Evolutionary conservation across 768 basidiomycete species (phyloP).

Genomic region (Agrocybe chaxingu): DNA sequence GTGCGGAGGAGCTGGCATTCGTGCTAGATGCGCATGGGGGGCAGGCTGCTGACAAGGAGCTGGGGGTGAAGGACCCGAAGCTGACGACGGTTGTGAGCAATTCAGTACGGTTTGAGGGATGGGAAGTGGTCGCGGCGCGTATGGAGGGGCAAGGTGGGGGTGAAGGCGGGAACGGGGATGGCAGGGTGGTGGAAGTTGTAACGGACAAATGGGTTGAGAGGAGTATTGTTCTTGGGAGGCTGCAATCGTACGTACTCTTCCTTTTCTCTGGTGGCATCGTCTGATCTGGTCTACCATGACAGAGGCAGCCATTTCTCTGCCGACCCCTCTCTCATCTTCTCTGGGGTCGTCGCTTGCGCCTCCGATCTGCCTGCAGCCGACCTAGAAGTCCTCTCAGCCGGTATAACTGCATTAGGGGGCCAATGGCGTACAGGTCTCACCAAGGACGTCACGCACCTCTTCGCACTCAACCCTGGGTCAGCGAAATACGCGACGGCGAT

Average conservation of each 20-base stretch:
- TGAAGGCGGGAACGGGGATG: slow-evolving; percentile 29
- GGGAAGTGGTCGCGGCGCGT: slow-evolving; percentile 35
- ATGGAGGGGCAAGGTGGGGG: slow-evolving; percentile 17
- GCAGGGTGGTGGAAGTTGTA: not conserved
- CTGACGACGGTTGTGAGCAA: slow-evolving; percentile 58
- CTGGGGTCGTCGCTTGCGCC: slow-evolving; percentile 73
- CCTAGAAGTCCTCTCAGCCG: slow-evolving; percentile 68
- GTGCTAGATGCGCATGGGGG: slow-evolving; percentile 56
- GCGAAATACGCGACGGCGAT: slow-evolving; percentile 52
- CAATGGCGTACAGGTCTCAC: slow-evolving; percentile 78
- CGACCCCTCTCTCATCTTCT: slow-evolving; percentile 77
- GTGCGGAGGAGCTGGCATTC: slow-evolving; percentile 40
- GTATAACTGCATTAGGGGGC: slow-evolving; percentile 75
- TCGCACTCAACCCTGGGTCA: slow-evolving; percentile 52
- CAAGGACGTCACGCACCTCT: slow-evolving; percentile 84
- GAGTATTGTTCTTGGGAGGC: slow-evolving; percentile 51
- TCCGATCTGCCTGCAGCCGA: slow-evolving; percentile 59
- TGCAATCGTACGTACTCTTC: slow-evolving; percentile 46
- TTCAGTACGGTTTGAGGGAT: slow-evolving; percentile 53
- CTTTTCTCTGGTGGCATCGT: not conserved
- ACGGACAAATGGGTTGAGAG: slow-evolving; percentile 68
- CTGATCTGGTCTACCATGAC: not conserved
- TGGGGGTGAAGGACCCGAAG: slow-evolving; percentile 27
- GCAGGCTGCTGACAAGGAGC: slow-evolving; percentile 16
- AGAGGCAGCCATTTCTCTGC: slow-evolving; percentile 69